phyloP scores from a whole-genome alignment of 148 eudicot species.

The Pharnaceum exiguum region DNA sequence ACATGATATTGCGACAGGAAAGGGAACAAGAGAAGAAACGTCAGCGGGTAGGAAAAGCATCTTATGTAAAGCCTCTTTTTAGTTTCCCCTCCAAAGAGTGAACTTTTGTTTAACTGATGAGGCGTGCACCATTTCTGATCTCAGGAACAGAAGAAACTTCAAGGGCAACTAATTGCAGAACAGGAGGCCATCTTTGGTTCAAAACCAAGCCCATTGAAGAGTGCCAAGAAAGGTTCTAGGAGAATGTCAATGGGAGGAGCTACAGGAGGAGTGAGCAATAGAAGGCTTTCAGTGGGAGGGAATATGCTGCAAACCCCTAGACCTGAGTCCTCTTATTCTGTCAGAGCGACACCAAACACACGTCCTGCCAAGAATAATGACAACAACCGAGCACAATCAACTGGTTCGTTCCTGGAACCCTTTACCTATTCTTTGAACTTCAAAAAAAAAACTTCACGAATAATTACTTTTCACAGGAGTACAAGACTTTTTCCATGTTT shows the following conservation, averaged over 20 bases:
- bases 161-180: slow-evolving; percentile 88
- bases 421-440: too few relatives aligned
- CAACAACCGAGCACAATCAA: slow-evolving; percentile 36
- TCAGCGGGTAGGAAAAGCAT: slow-evolving; percentile 42
- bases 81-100: too few relatives aligned
- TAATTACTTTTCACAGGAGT: too few relatives aligned
- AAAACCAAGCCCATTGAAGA: slow-evolving; percentile 91
- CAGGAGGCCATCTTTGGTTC: slow-evolving; percentile 97
- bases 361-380: slow-evolving; percentile 66
- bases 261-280: slow-evolving; percentile 39
- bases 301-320: slow-evolving; percentile 63
- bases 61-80: too few relatives aligned
- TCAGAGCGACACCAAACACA: slow-evolving; percentile 68
- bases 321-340: slow-evolving; percentile 27
- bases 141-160: slow-evolving; percentile 96
- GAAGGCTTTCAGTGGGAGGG: slow-evolving; percentile 73
- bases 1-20: slow-evolving; percentile 59
- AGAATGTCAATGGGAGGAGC: slow-evolving; percentile 66
- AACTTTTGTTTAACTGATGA: not conserved
- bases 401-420: slow-evolving; percentile 52
- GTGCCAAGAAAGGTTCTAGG: slow-evolving; percentile 57
- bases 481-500: too few relatives aligned
- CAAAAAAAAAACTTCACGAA: too few relatives aligned
- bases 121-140: not conserved
- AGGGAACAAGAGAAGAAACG: slow-evolving; percentile 82